These are phyloP conservation scores for Lentinula guzmanii DNA, from an alignment of 768 basidiomycete species.

Conservation along the genomic window DNA sequence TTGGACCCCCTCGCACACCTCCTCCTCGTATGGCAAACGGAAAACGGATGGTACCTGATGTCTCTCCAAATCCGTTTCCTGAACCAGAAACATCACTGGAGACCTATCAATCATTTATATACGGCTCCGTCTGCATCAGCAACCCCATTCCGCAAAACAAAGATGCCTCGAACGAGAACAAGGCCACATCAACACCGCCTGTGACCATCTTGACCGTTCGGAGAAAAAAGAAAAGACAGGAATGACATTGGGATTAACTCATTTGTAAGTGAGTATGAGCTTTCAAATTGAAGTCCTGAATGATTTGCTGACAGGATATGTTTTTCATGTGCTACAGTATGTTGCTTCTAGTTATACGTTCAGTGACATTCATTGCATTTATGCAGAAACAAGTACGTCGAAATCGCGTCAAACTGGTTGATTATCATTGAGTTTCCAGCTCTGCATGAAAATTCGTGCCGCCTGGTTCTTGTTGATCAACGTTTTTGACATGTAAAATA, in stretches of 20 bases:
- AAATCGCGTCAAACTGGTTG: not conserved
- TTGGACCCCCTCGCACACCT: slow-evolving; percentile 48
- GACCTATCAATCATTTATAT: slow-evolving; percentile 56
- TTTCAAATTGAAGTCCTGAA: not conserved
- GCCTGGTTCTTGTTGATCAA: slow-evolving; percentile 1
- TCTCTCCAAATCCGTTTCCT: slow-evolving; percentile 62
- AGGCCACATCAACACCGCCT: slow-evolving; percentile 12
- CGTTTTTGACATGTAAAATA: slow-evolving; percentile 3
- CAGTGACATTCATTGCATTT: no score
- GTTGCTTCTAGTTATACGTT: no score
- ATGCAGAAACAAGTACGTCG: not conserved
- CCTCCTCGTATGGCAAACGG: slow-evolving; percentile 17
- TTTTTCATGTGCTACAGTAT: not conserved
- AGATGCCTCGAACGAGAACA: slow-evolving; percentile 9
- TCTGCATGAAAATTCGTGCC: not conserved
- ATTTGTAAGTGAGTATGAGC: not conserved
- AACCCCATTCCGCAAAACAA: slow-evolving; percentile 32
- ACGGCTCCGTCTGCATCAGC: slow-evolving; percentile 47
- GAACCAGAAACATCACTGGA: slow-evolving; percentile 59
- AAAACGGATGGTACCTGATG: slow-evolving; percentile 29
- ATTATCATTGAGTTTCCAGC: not conserved
- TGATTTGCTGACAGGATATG: not conserved
- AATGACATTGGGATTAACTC: not conserved
- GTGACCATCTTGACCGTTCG: slow-evolving; percentile 43
- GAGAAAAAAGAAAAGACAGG: slow-evolving; percentile 30